Conservation (phyloP, 768 basidiomycete genomes). For the Rickenella mellea region DNA sequence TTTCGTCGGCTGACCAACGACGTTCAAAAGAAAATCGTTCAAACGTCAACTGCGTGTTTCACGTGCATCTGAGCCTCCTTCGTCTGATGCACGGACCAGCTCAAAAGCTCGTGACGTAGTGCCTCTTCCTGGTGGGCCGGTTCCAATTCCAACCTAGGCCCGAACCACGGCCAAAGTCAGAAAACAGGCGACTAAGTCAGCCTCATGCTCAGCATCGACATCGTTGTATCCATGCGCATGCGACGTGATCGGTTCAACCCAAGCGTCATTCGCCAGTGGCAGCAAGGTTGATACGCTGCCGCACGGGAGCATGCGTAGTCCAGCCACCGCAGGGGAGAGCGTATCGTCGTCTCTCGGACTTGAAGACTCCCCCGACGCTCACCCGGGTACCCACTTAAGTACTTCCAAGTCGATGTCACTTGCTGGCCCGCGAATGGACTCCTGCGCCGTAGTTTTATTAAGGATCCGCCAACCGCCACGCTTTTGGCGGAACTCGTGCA, state of each 20-base stretch:
- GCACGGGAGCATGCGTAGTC: constrained; percentile 45
- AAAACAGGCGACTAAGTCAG: no score
- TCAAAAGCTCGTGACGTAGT: not conserved
- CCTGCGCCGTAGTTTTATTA: not conserved
- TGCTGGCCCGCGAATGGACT: not conserved
- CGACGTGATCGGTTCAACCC: not conserved
- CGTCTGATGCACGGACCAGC: not conserved
- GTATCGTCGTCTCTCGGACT: no score
- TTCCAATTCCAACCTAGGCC: not conserved
- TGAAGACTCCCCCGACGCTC: no score
- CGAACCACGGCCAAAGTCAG: not conserved
- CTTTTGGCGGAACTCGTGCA: no score
- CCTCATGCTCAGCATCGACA: no score
- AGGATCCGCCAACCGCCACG: no score
- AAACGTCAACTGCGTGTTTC: constrained; percentile 61
- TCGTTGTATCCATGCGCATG: no score
- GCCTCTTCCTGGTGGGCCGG: not conserved
- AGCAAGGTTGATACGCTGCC: constrained; percentile 35
- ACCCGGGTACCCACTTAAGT: no score
- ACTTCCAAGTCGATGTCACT: no score
- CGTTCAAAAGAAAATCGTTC: constrained; percentile 53
- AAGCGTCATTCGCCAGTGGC: constrained; percentile 2
- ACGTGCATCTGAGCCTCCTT: constrained; percentile 31
- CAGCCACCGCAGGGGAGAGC: constrained; percentile 39
- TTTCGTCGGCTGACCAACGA: constrained; percentile 49